These are phyloP conservation scores for Collybiopsis luxurians DNA, from an alignment of 768 basidiomycete species.

Conservation along the genomic window DNA sequence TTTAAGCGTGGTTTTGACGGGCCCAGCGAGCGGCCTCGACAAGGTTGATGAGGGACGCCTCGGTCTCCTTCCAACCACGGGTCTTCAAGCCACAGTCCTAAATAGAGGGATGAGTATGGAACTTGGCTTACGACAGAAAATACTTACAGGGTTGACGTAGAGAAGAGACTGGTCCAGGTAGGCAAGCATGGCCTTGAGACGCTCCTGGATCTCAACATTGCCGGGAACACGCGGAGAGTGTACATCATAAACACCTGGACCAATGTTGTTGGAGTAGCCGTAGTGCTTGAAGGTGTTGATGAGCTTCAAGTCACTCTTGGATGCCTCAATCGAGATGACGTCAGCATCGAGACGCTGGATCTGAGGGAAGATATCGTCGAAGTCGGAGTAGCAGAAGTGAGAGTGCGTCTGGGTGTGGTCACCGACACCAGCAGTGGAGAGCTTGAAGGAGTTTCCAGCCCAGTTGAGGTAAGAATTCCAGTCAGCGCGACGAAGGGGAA, in stretches of 20 bases:
- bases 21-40: constrained; percentile 76
- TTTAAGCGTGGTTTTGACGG: constrained; percentile 56
- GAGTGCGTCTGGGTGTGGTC: constrained; percentile 96
- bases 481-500: constrained; percentile 94
- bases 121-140: neutral
- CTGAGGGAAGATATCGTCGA: constrained; percentile 97
- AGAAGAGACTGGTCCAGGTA: constrained; percentile 80
- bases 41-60: constrained; percentile 61
- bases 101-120: constrained; percentile 7
- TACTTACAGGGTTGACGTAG: constrained; percentile 82
- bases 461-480: constrained; percentile 96
- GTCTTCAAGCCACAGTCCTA: constrained; percentile 96
- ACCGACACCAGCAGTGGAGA: constrained; percentile 93
- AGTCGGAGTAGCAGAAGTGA: constrained; percentile 99
- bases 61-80: constrained; percentile 79
- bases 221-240: constrained; percentile 98
- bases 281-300: constrained; percentile 92
- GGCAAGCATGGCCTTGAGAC: constrained; percentile 78
- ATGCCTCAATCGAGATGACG: constrained; percentile 98
- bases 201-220: constrained; percentile 91
- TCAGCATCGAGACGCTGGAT: constrained; percentile 97
- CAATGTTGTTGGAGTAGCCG: constrained; percentile 96
- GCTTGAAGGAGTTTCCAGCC: constrained; percentile 99
- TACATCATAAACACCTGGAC: constrained; percentile 98
- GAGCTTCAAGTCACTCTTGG: constrained; percentile 98